Evolutionary conservation across 768 basidiomycete genomes (phyloP), one percentile per base, ranked within the genome.

Genomic region (Paxillus ammoniavirescens): DNA sequence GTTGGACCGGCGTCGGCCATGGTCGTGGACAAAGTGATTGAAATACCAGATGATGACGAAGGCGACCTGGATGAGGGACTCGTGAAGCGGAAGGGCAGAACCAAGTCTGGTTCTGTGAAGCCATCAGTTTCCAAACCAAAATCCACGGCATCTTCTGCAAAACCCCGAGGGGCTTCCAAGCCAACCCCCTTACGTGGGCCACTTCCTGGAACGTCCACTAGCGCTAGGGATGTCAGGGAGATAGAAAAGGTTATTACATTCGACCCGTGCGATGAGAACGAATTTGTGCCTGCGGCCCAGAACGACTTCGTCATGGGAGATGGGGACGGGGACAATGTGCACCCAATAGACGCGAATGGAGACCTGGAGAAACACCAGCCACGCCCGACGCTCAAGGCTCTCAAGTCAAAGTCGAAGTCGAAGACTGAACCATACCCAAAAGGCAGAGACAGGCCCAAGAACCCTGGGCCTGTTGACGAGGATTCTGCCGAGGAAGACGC

Each of bases 181-280:
- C 50, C 33, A 3, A 8, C 21, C 15, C 44, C 47, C 17, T 44
- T 45, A 30, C 53, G 17, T 9, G 21, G 31, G 15, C 41, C 36
- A 9, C 55, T 57, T 43, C 43, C 37, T 3, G 41, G 58, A 18
- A 63, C 65, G 28, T 62, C 50, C 35, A 59, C 52, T 23, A 67
- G 61, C 28, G 62, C 57, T 26, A 50, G 47, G 47, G 70, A 72
- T 45, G 67, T 61, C 23, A 49, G 46, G 47, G 70, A 72, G 47
- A 67, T 62, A 8, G 70, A 70, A 38, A 60, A 63, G n/a, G 58
- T 46, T 5, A 54, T 67, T 5, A 52, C 53, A 10, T 15, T 57
- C 15, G 48, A 54, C 18, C 56, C 56, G 8, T 56, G 54, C 13
- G 67, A 35, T 0, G 50, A 58, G 21, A 41, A 14, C n/a, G 31